Evolutionary conservation across 371 early-diverging fungal species (phyloP).

Genomic region (Saksenaea vasiformis): DNA sequence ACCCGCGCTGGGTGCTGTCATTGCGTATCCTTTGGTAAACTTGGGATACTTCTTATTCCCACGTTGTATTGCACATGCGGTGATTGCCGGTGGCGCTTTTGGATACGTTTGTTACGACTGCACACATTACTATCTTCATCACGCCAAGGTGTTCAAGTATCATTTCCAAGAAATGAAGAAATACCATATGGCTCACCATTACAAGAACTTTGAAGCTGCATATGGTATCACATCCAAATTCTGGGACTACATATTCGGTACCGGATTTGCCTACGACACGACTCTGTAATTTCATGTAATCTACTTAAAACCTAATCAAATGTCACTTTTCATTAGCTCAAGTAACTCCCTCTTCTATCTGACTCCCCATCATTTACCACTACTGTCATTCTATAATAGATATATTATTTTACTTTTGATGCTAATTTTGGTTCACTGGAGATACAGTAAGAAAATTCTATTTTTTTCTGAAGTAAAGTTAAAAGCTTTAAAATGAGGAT

Average conservation of each 20-base stretch:
- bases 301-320: not conserved
- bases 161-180: conserved; percentile 85
- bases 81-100: conserved; percentile 69
- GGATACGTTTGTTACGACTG: conserved; percentile 89
- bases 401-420: not conserved
- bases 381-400: not conserved
- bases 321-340: not conserved
- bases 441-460: no score
- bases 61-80: conserved; percentile 48
- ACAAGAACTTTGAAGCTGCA: conserved; percentile 79
- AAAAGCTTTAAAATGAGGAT: no score
- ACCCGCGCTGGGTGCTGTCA: conserved; percentile 75
- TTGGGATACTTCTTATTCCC: conserved; percentile 61
- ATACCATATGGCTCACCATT: conserved; percentile 93
- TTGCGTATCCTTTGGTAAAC: conserved; percentile 59
- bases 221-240: conserved; percentile 90
- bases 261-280: conserved; percentile 33
- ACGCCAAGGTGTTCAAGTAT: conserved; percentile 68
- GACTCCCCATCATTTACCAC: not conserved
- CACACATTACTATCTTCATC: conserved; percentile 91
- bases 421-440: no score
- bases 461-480: no score
- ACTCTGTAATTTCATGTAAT: not conserved
- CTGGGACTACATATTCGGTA: conserved; percentile 84
- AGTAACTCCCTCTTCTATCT: not conserved